Conservation (phyloP, 495 filamentous ascomycete species). For the Lepidopterella palustris region DNA sequence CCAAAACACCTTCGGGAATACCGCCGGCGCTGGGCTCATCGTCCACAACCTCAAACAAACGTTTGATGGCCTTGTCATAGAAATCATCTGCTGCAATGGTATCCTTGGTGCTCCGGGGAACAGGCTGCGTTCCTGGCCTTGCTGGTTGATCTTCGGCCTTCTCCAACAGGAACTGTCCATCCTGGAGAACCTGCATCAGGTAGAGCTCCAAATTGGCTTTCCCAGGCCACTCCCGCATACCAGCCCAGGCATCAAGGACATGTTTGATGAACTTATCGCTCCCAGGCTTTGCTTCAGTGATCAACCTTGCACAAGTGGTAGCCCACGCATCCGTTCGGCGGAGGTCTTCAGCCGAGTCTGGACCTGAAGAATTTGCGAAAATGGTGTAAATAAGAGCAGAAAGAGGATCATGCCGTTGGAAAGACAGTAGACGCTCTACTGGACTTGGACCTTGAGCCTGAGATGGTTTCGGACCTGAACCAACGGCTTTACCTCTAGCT, state of each 20-base stretch:
- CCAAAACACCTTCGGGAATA: conserved; percentile 75
- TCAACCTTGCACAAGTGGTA: conserved; percentile 74
- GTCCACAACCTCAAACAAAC: conserved; percentile 80
- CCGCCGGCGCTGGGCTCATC: conserved; percentile 65
- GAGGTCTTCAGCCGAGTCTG: conserved; percentile 68
- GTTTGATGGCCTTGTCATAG: conserved; percentile 72
- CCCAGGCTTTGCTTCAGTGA: conserved; percentile 51
- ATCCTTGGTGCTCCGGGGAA: conserved; percentile 57
- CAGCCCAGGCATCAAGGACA: conserved; percentile 77
- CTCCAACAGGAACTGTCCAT: conserved; percentile 84
- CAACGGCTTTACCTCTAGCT: conserved; percentile 41
- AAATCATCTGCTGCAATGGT: conserved; percentile 82
- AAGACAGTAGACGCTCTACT: conserved; percentile 66
- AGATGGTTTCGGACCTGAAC: conserved; percentile 43
- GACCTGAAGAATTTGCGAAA: conserved; percentile 76
- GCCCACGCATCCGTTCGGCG: conserved; percentile 79
- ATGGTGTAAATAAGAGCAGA: conserved; percentile 81
- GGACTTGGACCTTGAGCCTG: conserved; percentile 49
- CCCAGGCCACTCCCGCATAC: conserved; percentile 81
- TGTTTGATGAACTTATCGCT: conserved; percentile 60
- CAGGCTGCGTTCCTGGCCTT: conserved; percentile 58
- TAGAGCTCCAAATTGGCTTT: conserved; percentile 85
- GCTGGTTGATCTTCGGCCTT: conserved; percentile 55
- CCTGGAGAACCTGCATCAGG: conserved; percentile 86
- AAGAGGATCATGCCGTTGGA: conserved; percentile 81